Evolutionary conservation across 202 grass and related monocot species (phyloP), one percentile per base, ranked within the genome.

Genomic region (Setaria viridis): DNA sequence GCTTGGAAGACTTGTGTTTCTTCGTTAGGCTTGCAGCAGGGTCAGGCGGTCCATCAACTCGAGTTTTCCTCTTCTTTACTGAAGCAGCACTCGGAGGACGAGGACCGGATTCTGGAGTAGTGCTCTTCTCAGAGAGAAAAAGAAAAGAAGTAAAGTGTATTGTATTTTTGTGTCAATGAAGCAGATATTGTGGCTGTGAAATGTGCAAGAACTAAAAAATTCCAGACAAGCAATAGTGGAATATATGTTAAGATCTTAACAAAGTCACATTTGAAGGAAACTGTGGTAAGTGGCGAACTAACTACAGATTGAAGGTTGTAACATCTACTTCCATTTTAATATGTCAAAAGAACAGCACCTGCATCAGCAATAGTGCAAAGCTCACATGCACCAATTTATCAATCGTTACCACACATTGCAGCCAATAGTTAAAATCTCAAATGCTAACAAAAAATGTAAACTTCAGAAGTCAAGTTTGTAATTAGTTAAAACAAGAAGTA

Each of bases 91-190:
- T 19, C 14, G 51, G 51, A 54, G 51, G 15, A 45, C 43, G 7
- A 17, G 48, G 48, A 4, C 51, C 0, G 51, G 51, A 54, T 54
- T 54, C 15, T 17, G 15, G 50, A 53, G 50, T 58, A 21, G 20
- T 58, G 19, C 55, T 21, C 55, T 58, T 58, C 1, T 2, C 11
- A 15, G 12, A 3, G 11, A 4, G 2, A 41, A 50, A 54, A 51
- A 25, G 25, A 15, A 4, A 15, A 51, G 49, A 14, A 50, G 57
- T 41, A 60, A 34, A 25, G 5, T 19, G 20, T 13, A 33, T 19
- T 76, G 19, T 4, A 67, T 67, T 4, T 65, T 47, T 86, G 73
- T 43, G 4, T 47, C 72, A 70, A 20, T 70, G 45, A 41, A 77
- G 48, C 12, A 56, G 46, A 82, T 53, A 70, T 62, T 37, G 33